Evolutionary conservation across 129 eudicot species (phyloP).

Genomic region (Chrysanthemum lavandulifolium): DNA sequence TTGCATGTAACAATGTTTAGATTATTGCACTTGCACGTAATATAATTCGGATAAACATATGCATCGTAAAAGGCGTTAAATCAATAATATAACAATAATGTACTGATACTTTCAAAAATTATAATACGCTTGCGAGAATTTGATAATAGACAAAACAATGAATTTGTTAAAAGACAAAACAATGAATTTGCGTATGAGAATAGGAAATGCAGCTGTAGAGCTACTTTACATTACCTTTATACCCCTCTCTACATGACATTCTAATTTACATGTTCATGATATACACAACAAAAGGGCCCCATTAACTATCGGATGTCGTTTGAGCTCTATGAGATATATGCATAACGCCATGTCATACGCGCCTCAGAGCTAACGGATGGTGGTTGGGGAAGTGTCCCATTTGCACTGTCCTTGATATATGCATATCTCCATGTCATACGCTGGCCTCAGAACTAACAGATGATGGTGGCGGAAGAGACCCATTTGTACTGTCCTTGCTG

Average conservation of each 20-base stretch:
- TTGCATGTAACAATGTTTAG: too few relatives aligned
- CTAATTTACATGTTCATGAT: slow-evolving; percentile 10
- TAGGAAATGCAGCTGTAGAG: slow-evolving; percentile 9
- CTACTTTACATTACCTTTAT: background rate
- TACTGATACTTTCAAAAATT: too few relatives aligned
- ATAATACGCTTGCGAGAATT: too few relatives aligned
- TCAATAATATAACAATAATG: too few relatives aligned
- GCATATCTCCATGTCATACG: slow-evolving; percentile 26
- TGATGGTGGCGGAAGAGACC: slow-evolving; percentile 45
- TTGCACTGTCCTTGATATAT: slow-evolving; percentile 10
- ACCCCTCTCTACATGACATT: slow-evolving; percentile 1
- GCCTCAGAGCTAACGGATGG: background rate
- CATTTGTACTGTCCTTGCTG: slow-evolving; percentile 50
- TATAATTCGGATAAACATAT: too few relatives aligned
- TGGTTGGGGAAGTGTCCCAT: background rate
- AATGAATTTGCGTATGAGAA: background rate
- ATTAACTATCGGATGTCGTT: too few relatives aligned
- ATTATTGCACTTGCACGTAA: too few relatives aligned
- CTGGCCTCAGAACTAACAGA: slow-evolving; percentile 48
- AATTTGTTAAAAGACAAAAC: too few relatives aligned
- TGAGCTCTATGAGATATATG: too few relatives aligned
- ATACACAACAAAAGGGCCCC: background rate
- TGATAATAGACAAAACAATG: too few relatives aligned
- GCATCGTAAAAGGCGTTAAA: too few relatives aligned
- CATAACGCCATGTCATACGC: background rate